phyloP scores from a whole-genome alignment of 2,329 filamentous ascomycete genomes.

The Colletotrichum nymphaeae region DNA sequence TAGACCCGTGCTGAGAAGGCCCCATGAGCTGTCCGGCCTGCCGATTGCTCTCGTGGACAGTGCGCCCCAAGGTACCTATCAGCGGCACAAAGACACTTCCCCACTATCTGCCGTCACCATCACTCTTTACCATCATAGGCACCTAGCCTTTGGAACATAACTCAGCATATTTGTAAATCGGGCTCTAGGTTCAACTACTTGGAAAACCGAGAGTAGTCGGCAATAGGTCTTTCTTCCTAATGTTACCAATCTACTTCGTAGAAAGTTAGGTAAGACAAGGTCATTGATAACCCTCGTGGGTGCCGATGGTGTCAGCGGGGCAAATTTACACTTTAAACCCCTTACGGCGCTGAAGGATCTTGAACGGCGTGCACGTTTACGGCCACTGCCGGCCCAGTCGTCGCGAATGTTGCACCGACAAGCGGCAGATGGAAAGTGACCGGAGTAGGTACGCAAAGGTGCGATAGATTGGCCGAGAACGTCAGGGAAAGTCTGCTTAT shows the following conservation, averaged over 20 bases:
- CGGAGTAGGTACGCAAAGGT: background rate
- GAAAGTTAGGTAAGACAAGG: too few relatives aligned
- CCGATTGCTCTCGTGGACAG: background rate
- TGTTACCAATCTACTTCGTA: too few relatives aligned
- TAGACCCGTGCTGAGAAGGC: constrained; percentile 14
- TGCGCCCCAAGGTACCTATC: background rate
- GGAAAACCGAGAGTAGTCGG: too few relatives aligned
- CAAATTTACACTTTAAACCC: background rate
- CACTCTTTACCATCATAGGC: background rate
- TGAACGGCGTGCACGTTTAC: constrained; percentile 7
- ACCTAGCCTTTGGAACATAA: background rate
- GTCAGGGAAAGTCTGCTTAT: background rate
- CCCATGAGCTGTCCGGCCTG: constrained; percentile 9
- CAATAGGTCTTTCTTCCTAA: background rate
- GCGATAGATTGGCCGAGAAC: background rate
- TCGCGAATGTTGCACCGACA: background rate
- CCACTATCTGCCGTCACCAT: background rate
- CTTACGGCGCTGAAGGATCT: background rate
- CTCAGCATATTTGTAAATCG: too few relatives aligned
- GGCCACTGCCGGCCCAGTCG: constrained; percentile 14
- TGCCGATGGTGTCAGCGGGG: background rate
- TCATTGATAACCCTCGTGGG: background rate
- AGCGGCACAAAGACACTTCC: background rate
- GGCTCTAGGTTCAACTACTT: too few relatives aligned
- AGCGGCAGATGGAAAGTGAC: background rate